phyloP scores from a whole-genome alignment of 192 early-diverging fungal species.

The Backusella psychrophila region DNA sequence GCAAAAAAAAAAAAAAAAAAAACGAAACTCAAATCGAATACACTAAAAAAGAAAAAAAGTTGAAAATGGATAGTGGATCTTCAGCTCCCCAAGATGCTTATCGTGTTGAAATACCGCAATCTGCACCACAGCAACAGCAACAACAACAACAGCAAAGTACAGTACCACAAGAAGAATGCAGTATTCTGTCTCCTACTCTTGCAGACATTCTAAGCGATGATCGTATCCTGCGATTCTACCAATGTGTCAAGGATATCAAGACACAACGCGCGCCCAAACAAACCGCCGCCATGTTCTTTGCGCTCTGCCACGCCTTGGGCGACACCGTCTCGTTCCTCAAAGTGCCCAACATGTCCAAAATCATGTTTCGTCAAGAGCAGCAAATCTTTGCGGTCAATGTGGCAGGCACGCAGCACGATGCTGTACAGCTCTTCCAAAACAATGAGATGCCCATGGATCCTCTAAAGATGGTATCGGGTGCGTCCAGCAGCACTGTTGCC shows the following conservation, averaged over 20 bases:
- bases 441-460: slow-evolving; percentile 7
- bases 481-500: not conserved
- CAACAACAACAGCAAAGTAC: not conserved
- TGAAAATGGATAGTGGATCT: not conserved
- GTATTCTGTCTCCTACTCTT: slow-evolving; percentile 28
- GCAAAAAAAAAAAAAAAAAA: no score
- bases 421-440: slow-evolving; percentile 20
- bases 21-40: not conserved
- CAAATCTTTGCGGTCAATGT: slow-evolving; percentile 36
- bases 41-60: not conserved
- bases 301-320: slow-evolving; percentile 30
- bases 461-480: not conserved
- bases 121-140: not conserved
- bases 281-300: slow-evolving; percentile 36
- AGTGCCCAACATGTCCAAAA: slow-evolving; percentile 31
- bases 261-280: slow-evolving; percentile 22
- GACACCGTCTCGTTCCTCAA: slow-evolving; percentile 33
- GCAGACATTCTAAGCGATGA: slow-evolving; percentile 33
- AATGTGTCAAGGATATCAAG: slow-evolving; percentile 38
- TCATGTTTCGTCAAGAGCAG: slow-evolving; percentile 36
- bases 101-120: not conserved
- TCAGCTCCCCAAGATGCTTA: slow-evolving; percentile 8
- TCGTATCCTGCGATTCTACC: slow-evolving; percentile 29
- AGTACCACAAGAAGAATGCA: slow-evolving; percentile 14
- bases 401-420: slow-evolving; percentile 25